Conservation (phyloP, 2,329 filamentous ascomycete species). For the Aspergillus quadrilineatus region DNA sequence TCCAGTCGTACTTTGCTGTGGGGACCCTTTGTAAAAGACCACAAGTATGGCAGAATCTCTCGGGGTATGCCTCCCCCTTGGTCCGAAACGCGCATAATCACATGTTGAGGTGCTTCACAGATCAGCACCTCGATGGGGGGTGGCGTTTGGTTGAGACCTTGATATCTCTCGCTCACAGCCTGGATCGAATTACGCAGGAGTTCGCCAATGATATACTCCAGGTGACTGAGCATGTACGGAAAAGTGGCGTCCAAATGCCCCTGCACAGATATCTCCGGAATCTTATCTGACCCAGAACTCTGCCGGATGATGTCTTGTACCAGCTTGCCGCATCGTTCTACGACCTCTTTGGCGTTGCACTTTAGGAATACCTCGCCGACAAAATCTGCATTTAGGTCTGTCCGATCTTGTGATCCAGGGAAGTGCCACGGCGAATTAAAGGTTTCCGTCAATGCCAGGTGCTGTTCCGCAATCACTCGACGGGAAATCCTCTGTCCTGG, state of each 20-base stretch:
- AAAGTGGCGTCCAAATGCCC: constrained; percentile 89
- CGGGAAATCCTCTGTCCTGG: constrained; percentile 75
- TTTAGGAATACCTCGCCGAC: constrained; percentile 94
- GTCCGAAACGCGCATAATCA: constrained; percentile 94
- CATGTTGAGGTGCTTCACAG: constrained; percentile 89
- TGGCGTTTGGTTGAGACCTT: constrained; percentile 50
- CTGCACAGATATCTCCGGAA: constrained; percentile 79
- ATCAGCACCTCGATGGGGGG: constrained; percentile 92
- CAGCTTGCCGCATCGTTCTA: constrained; percentile 76
- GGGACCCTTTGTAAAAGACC: constrained; percentile 95
- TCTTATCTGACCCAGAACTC: constrained; percentile 68
- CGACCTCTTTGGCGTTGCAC: constrained; percentile 85
- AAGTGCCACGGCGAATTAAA: constrained; percentile 91
- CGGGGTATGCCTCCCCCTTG: constrained; percentile 88
- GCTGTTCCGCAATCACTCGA: constrained; percentile 95
- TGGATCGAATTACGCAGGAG: constrained; percentile 93
- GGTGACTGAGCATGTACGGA: constrained; percentile 91
- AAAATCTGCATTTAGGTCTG: constrained; percentile 70
- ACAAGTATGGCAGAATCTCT: constrained; percentile 82
- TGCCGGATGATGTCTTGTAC: constrained; percentile 71
- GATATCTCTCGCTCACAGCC: constrained; percentile 76
- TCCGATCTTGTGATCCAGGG: constrained; percentile 68
- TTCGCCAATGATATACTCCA: constrained; percentile 97
- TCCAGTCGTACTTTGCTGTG: constrained; percentile 73
- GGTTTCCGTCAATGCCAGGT: constrained; percentile 90